Conservation (phyloP, 805 yeast species). For the Metschnikowia lachancei region DNA sequence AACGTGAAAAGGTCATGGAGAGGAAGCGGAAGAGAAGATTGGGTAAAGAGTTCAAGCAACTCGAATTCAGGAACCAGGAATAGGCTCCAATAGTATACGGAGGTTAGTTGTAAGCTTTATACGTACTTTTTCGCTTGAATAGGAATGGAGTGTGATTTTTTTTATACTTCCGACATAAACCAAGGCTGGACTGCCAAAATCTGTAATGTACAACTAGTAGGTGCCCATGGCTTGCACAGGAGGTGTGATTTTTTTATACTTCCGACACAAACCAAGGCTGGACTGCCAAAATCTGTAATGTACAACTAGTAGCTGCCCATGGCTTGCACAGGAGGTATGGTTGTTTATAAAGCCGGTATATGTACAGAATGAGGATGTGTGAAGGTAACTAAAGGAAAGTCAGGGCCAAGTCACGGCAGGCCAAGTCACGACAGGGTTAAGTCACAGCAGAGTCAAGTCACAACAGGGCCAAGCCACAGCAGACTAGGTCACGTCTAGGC, state of each 20-base stretch:
- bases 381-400: neutral
- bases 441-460: neutral
- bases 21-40: conserved; percentile 82
- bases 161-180: too few relatives aligned
- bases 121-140: too few relatives aligned
- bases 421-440: neutral
- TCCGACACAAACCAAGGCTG: too few relatives aligned
- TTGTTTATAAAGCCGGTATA: neutral
- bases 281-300: too few relatives aligned
- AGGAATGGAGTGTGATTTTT: too few relatives aligned
- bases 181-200: too few relatives aligned
- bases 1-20: conserved; percentile 79
- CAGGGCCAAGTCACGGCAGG: neutral
- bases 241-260: neutral
- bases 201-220: neutral
- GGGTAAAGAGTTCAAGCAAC: conserved; percentile 71
- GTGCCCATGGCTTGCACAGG: neutral
- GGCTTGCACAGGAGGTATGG: neutral
- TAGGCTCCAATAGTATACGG: neutral
- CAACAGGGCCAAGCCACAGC: neutral
- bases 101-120: too few relatives aligned
- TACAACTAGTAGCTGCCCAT: neutral
- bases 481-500: neutral
- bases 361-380: neutral
- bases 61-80: conserved; percentile 32